A percentile compares a stretch with the other conserved stretches of the same genome.
phyloP scores from a whole-genome alignment of 257 asterid genomes.

The Solanum appendiculatum region DNA sequence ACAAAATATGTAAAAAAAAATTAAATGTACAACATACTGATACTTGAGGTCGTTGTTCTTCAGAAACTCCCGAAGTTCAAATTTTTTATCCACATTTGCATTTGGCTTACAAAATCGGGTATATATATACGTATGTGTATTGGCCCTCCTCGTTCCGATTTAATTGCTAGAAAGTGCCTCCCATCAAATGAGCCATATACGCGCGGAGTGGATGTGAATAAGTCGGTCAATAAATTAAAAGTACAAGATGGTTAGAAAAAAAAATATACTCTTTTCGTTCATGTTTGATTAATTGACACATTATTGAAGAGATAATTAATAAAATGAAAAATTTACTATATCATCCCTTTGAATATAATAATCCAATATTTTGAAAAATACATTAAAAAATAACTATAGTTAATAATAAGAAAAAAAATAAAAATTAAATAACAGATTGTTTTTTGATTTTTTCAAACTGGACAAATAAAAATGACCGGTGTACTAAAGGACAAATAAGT shows the following conservation, averaged over 20 bases:
- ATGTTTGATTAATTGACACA: background rate
- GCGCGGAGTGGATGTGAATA: background rate
- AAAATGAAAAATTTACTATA: background rate
- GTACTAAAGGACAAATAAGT: background rate
- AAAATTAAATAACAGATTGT: background rate
- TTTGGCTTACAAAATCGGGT: background rate
- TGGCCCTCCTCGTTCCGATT: background rate
- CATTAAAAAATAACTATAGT: background rate
- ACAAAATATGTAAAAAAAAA: no score
- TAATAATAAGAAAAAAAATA: background rate
- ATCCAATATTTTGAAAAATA: background rate
- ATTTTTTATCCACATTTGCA: background rate
- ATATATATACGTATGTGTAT: no score
- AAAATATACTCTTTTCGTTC: fast-evolving
- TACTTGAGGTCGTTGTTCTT: background rate
- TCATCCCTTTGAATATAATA: background rate
- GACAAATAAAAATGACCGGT: background rate
- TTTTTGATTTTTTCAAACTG: background rate
- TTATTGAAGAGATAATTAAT: background rate
- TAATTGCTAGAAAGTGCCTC: background rate
- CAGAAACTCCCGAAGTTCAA: background rate
- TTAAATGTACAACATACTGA: background rate
- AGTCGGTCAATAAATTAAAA: no score
- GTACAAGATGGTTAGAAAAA: background rate
- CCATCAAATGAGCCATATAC: no score